A percentile compares a stretch with the other conserved stretches of the same genome.
phyloP scores from a whole-genome alignment of 495 filamentous ascomycete genomes.

The Cercophora newfieldiana region DNA sequence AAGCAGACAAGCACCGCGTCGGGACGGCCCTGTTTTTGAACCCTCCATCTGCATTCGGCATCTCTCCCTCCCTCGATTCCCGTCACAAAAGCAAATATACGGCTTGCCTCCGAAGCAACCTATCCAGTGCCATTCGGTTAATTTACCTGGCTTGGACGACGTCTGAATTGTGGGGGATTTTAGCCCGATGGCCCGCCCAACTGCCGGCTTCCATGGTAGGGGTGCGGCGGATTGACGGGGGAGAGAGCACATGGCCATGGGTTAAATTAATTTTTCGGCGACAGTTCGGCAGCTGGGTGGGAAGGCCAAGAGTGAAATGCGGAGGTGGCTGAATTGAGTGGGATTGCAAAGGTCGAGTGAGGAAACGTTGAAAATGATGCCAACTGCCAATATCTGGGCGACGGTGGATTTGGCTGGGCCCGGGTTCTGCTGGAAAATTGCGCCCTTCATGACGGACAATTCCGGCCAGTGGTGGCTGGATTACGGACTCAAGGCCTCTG shows the following conservation, averaged over 20 bases:
- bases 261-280: not conserved
- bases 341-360: no score
- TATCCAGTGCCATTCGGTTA: conserved; percentile 4
- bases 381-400: no score
- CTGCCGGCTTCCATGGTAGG: conserved; percentile 1
- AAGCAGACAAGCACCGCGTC: no score
- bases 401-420: no score
- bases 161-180: conserved; percentile 9
- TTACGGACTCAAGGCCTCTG: no score
- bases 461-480: no score
- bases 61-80: not conserved
- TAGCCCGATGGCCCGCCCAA: conserved; percentile 7
- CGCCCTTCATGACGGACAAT: no score
- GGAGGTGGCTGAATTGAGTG: no score
- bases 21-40: not conserved
- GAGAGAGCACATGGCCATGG: not conserved
- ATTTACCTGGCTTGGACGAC: conserved; percentile 1
- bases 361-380: no score
- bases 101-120: not conserved
- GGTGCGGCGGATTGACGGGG: not conserved
- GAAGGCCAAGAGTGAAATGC: no score
- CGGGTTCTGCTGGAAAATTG: no score
- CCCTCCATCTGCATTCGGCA: not conserved
- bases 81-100: not conserved
- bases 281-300: conserved; percentile 7